Evolutionary conservation across 768 basidiomycete genomes (phyloP).

Genomic region (Tylopilus plumbeoviolaceoides): DNA sequence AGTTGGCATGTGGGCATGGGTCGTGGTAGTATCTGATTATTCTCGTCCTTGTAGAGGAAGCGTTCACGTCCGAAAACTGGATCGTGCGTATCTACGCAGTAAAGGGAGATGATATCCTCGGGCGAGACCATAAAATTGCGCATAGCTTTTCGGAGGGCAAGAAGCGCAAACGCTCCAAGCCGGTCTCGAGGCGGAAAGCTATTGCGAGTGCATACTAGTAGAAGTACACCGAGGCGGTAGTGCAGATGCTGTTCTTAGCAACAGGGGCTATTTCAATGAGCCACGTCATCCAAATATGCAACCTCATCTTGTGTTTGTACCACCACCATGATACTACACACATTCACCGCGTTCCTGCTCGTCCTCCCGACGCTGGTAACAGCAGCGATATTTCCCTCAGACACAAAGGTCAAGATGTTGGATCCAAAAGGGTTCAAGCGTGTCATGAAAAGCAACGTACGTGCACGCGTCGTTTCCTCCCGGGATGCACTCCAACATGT

Average conservation of each 20-base stretch:
- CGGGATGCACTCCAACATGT: neutral
- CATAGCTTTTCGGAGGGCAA: conserved; percentile 84
- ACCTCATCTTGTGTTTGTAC: neutral
- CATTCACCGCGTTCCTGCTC: conserved; percentile 16
- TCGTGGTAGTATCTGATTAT: conserved; percentile 1
- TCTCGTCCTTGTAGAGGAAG: conserved; percentile 62
- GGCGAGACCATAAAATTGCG: conserved; percentile 84
- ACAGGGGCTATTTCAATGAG: conserved; percentile 11
- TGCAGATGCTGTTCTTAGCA: no score
- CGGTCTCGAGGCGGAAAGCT: conserved; percentile 54
- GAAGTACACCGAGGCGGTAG: neutral
- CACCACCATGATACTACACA: conserved; percentile 23
- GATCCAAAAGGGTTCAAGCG: conserved; percentile 67
- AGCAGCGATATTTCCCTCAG: conserved; percentile 45
- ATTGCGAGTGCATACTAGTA: conserved; percentile 21
- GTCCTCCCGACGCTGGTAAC: conserved; percentile 35
- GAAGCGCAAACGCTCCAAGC: conserved; percentile 82
- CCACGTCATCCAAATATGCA: conserved; percentile 9
- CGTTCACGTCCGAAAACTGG: conserved; percentile 99
- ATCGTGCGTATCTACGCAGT: conserved; percentile 97
- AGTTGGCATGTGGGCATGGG: conserved; percentile 22
- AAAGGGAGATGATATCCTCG: conserved; percentile 88
- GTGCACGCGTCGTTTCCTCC: conserved; percentile 23
- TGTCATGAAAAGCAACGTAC: conserved; percentile 71
- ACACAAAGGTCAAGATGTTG: conserved; percentile 67